Conservation (phyloP, 2,329 filamentous ascomycete species). For the Curvularia verruculosa region DNA sequence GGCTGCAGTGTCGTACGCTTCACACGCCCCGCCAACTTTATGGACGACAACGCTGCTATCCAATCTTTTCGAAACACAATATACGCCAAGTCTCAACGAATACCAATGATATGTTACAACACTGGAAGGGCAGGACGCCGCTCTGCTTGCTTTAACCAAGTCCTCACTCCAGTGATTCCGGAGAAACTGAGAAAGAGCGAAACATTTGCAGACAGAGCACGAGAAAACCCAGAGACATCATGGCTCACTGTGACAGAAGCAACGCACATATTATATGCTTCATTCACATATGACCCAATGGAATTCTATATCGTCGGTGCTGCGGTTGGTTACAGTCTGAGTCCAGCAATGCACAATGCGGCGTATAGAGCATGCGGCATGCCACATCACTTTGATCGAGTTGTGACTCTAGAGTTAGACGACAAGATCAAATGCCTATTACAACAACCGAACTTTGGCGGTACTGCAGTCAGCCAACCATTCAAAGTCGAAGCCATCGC, state of each 20-base stretch:
- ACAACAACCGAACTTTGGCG: slow-evolving; percentile 70
- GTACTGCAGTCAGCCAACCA: slow-evolving; percentile 72
- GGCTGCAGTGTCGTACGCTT: slow-evolving; percentile 69
- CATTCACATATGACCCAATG: slow-evolving; percentile 71
- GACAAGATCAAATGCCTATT: slow-evolving; percentile 64
- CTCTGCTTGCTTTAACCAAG: slow-evolving; percentile 70
- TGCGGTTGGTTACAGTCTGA: slow-evolving; percentile 74
- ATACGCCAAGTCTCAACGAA: slow-evolving; percentile 51
- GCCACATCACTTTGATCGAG: slow-evolving; percentile 68
- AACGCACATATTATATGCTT: slow-evolving; percentile 68
- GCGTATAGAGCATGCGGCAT: slow-evolving; percentile 71
- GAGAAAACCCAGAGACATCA: slow-evolving; percentile 50
- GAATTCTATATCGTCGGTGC: slow-evolving; percentile 76
- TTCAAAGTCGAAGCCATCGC: slow-evolving; percentile 74
- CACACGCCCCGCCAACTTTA: slow-evolving; percentile 61
- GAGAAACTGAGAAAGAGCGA: slow-evolving; percentile 50
- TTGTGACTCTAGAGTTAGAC: slow-evolving; percentile 65
- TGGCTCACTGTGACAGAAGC: slow-evolving; percentile 66
- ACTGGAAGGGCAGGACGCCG: slow-evolving; percentile 66
- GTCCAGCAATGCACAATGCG: slow-evolving; percentile 76
- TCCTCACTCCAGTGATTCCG: slow-evolving; percentile 67
- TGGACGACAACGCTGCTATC: slow-evolving; percentile 68
- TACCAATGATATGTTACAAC: slow-evolving; percentile 69
- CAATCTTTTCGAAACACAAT: slow-evolving; percentile 61
- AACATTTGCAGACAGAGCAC: slow-evolving; percentile 47